phyloP scores from a whole-genome alignment of 169 alveolate species.

The Plasmodium adleri region DNA sequence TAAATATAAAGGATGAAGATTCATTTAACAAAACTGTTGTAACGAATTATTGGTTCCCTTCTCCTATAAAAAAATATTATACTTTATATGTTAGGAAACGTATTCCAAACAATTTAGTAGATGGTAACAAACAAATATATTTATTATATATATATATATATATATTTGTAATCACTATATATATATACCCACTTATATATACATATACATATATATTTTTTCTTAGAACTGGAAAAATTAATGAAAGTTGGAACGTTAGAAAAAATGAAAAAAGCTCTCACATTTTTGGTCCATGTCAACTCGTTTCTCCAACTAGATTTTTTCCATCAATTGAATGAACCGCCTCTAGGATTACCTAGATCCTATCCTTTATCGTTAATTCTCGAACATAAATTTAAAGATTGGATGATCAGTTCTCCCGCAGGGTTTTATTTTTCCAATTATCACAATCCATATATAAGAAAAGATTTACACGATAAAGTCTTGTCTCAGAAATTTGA shows the following conservation, averaged over 20 bases:
- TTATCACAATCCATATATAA: no score
- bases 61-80: constrained; percentile 39
- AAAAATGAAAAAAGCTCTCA: constrained; percentile 29
- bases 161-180: no score
- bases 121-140: constrained; percentile 8
- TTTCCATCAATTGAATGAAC: constrained; percentile 51
- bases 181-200: no score
- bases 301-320: constrained; percentile 60
- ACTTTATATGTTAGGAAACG: constrained; percentile 22
- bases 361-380: constrained; percentile 15
- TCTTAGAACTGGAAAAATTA: constrained; percentile 33
- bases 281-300: constrained; percentile 43
- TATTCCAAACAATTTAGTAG: constrained; percentile 25
- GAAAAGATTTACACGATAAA: no score
- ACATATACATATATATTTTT: no score
- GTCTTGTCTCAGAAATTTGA: no score
- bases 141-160: no score
- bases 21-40: constrained; percentile 1
- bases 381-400: no score
- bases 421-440: no score
- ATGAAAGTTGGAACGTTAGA: constrained; percentile 20
- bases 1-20: constrained; percentile 32
- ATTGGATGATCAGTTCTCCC: no score
- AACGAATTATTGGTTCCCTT: constrained; percentile 60
- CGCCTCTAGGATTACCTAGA: constrained; percentile 10